Base-by-base conservation (phyloP, 306 rosid genomes). In the Cucumis cinereus region DNA sequence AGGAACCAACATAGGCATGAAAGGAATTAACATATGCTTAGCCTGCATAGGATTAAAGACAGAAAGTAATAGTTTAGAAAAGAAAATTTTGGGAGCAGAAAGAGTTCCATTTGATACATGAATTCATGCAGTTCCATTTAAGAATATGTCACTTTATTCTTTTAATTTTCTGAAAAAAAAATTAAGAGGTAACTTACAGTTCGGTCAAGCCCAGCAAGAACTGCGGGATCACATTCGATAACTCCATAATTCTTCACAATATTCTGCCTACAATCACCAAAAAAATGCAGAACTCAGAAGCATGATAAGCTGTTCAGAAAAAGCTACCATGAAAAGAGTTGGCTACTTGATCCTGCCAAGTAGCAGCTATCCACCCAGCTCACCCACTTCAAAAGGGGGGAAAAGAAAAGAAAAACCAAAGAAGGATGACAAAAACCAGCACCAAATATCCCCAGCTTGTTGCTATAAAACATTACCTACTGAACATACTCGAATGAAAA, bases 1-100 rank as follows among this genome's bases (percentile, higher is more conserved):
- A 83, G 96, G 97, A 78, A 92, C 81, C 85, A 89, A 81, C 97
- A 91, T 91, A 66, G 97, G 97, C 85, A 89, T 81, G 83, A 88
- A 89, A 79, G 92, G 97, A 81, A 89, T 86, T 73, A 90, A 81
- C 91, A 88, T 88, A 81, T 88, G 91, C 77, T 84, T 89, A 75
- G 85, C 91, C 93, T 91, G 93, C 86, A 79, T 40, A 61, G 60
- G 79, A 85, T 56, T 50, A 85, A 83, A 53, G 47, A 55, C 81
- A 82, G 52, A 36, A 54, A 60, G 57, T n/a, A 77, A 83, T 59
- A 36, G 55, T 67, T 55, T 79, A 79, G 80, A 57, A 74, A 66
- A 49, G 68, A 75, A 12, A 74, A 56, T 24, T 22, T 33, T 47
- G 36, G 41, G 35, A 75, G 12, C 41, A 36, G 54, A 58, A 75